Base-by-base conservation (phyloP, 75 land plant genomes). In the Isoetes taiwanensis region DNA sequence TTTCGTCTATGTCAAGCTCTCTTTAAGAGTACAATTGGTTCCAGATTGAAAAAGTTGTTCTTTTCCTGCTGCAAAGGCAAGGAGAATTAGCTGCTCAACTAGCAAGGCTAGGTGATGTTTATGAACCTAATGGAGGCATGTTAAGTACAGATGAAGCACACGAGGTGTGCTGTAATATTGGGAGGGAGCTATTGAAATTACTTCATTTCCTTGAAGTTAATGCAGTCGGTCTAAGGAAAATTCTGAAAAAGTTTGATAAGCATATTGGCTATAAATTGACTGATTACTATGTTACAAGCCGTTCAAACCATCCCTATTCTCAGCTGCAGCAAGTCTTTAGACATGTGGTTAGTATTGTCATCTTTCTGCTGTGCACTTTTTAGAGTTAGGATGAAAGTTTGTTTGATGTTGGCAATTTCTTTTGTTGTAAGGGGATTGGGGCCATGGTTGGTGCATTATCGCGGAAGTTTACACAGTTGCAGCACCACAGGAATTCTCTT, bases 11-110 rank as follows among this genome's bases (percentile, higher is more conserved):
- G 32, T 32, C 28, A 9, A 26, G 30, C 8, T 14, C 3, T 6
- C 14, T 37, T 61, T 21, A 20, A 20, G 43, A 19, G 12, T 32
- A 28, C 8, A 9, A 37, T 68, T 12, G 19, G 37, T 61, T 2
- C 32, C 79, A 89, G 96, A 80, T 90, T 61, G 96, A 90, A 38
- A 90, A 90, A 72, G 72, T 67, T 65, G 96, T 90, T 4, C 72
- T 90, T 8, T 85, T 90, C 41, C 27, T 85, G 32, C 41, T 90
- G 55, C 75, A 79, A 55, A 75, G 82, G 75, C 93, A 90, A 82
- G 93, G 96, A 20, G 28, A 62, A 25, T 73, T 90, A 28, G 96
- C 96, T 17, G 60, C 58, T 26, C 72, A 76, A 34, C 58, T 90
- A 33, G 43, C 72, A 14, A 26, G 54, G 23, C 75, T 90, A 42